Percentiles rank a stretch among this genome's conserved stretches.
Evolutionary conservation across 768 basidiomycete genomes (phyloP).

Genomic region (Phlebiopsis flavidoalba): DNA sequence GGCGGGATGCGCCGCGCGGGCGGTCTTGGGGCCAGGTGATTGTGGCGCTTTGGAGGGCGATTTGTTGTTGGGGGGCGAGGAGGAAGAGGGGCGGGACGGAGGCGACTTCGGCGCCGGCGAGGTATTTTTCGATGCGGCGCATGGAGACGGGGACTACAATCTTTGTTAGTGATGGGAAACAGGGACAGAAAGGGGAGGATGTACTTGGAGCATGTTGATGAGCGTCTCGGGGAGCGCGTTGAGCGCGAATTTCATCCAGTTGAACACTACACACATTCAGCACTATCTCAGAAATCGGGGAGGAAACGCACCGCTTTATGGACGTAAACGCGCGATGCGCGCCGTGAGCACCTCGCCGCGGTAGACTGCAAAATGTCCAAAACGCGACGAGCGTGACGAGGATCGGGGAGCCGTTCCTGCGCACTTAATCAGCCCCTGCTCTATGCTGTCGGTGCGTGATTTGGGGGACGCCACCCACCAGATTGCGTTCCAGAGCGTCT

Average conservation of each 20-base stretch:
- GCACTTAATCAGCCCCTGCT: neutral
- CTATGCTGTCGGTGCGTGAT: neutral
- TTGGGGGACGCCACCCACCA: slow-evolving; percentile 34
- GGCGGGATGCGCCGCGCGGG: slow-evolving; percentile 57
- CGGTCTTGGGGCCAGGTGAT: slow-evolving; percentile 89
- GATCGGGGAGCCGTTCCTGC: slow-evolving; percentile 41
- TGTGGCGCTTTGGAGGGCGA: slow-evolving; percentile 80
- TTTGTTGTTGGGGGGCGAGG: slow-evolving; percentile 46
- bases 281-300: neutral
- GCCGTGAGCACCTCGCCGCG: slow-evolving; percentile 69
- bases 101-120: slow-evolving; percentile 67
- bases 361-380: slow-evolving; percentile 65
- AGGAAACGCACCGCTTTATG: slow-evolving; percentile 36
- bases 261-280: slow-evolving; percentile 51
- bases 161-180: neutral
- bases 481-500: slow-evolving; percentile 45
- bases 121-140: slow-evolving; percentile 88
- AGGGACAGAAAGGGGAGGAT: neutral
- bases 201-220: slow-evolving; percentile 81
- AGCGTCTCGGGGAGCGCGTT: slow-evolving; percentile 88
- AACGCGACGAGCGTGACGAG: slow-evolving; percentile 47
- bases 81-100: slow-evolving; percentile 54
- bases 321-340: slow-evolving; percentile 76
- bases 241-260: slow-evolving; percentile 83
- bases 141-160: slow-evolving; percentile 67